Evolutionary conservation across 1,139 yeast genomes (phyloP).

Genomic region (Torulaspora pretoriensis): DNA sequence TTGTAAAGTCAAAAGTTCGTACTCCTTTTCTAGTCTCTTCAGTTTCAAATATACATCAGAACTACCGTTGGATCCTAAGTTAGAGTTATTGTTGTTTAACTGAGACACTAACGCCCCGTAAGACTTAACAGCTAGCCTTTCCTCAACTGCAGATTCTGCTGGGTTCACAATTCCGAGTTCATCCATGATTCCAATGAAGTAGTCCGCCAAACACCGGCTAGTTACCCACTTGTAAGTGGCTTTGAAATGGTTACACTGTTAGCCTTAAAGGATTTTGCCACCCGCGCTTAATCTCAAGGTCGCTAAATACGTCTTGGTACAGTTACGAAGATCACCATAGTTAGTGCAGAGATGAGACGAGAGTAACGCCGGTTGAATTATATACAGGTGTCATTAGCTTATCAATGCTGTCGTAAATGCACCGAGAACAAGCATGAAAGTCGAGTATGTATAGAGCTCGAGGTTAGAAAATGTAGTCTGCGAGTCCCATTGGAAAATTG

Average conservation of each 20-base stretch:
- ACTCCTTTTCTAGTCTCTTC: constrained; percentile 84
- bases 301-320: not conserved
- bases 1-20: constrained; percentile 76
- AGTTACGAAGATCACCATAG: not conserved
- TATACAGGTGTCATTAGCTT: not conserved
- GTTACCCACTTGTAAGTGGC: not conserved
- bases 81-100: constrained; percentile 19
- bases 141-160: constrained; percentile 22
- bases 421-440: constrained; percentile 9
- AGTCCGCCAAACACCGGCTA: not conserved
- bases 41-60: constrained; percentile 75
- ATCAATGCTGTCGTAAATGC: constrained; percentile 7
- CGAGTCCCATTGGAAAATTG: constrained; percentile 9
- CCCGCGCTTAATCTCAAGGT: constrained; percentile 4
- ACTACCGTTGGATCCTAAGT: constrained; percentile 34
- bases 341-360: too few species aligned
- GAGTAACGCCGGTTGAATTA: not conserved
- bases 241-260: not conserved
- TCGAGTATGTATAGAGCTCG: constrained; percentile 17
- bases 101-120: constrained; percentile 32
- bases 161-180: constrained; percentile 51
- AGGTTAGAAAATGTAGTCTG: constrained; percentile 15
- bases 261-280: constrained; percentile 7
- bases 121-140: constrained; percentile 27
- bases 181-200: constrained; percentile 42